These are phyloP conservation scores for Phytophthora pseudosyringae DNA, from an alignment of 352 stramenopile genomes.

Conservation along the genomic window DNA sequence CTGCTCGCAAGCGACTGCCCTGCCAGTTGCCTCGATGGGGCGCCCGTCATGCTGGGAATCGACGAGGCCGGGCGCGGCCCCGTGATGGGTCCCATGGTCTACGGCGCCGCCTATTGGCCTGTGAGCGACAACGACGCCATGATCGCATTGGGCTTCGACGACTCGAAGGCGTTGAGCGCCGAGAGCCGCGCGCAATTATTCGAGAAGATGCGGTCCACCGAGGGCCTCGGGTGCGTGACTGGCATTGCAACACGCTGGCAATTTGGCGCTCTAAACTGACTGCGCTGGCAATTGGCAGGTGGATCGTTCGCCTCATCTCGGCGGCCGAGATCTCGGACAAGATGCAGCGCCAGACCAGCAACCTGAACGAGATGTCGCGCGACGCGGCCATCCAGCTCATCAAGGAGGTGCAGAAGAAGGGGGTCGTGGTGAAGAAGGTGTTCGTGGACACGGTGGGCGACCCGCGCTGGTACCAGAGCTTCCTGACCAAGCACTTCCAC, in stretches of 20 bases:
- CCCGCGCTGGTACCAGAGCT: conserved; percentile 89
- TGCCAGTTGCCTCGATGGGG: conserved; percentile 57
- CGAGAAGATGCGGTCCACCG: conserved; percentile 82
- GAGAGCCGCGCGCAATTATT: conserved; percentile 91
- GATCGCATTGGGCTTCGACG: conserved; percentile 90
- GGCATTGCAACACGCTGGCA: neutral
- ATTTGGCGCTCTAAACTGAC: neutral
- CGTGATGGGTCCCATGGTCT: conserved; percentile 96
- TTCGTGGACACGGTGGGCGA: conserved; percentile 97
- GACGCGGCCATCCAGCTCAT: conserved; percentile 95
- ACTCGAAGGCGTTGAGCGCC: conserved; percentile 93
- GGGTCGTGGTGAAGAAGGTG: conserved; percentile 88
- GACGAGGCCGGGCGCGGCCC: conserved; percentile 95
- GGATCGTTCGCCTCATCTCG: conserved; percentile 91
- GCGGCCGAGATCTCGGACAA: conserved; percentile 95
- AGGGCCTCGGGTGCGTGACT: conserved; percentile 60
- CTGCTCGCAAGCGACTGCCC: conserved; percentile 74
- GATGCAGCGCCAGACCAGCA: conserved; percentile 92
- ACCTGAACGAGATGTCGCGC: conserved; percentile 95
- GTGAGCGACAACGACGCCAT: conserved; percentile 76
- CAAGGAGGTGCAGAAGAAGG: conserved; percentile 85
- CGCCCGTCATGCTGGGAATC: conserved; percentile 93
- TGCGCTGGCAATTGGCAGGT: conserved; percentile 61
- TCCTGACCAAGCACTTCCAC: conserved; percentile 92
- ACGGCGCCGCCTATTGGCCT: conserved; percentile 93